Evolutionary conservation across 331 rosid species (phyloP).

Genomic region (Pyrus hybrid): DNA sequence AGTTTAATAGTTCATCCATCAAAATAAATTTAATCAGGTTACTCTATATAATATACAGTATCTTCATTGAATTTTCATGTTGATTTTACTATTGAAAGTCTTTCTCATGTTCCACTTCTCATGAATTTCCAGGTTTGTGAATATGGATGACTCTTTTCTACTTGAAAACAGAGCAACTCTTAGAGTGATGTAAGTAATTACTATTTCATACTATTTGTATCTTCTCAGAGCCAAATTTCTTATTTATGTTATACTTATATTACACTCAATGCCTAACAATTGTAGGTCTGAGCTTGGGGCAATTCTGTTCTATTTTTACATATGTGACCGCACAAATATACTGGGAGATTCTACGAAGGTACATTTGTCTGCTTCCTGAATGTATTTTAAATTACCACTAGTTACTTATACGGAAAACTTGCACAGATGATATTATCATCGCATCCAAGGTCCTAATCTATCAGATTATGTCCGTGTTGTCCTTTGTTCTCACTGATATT

Average conservation of each 20-base stretch:
- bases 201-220: not conserved
- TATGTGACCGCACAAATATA: slow-evolving; percentile 76
- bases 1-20: slow-evolving; percentile 47
- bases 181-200: slow-evolving; percentile 76
- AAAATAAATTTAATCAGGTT: slow-evolving; percentile 79
- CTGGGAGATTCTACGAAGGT: slow-evolving; percentile 83
- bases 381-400: not conserved
- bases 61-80: slow-evolving; percentile 8
- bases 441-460: not conserved
- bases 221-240: not conserved
- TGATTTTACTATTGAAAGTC: slow-evolving; percentile 3
- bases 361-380: slow-evolving; percentile 10
- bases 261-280: not conserved
- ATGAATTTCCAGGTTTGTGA: slow-evolving; percentile 55
- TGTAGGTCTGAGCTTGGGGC: slow-evolving; percentile 81
- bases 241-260: not conserved
- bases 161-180: slow-evolving; percentile 73
- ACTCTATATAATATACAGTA: slow-evolving; percentile 8
- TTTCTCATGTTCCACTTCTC: slow-evolving; percentile 25
- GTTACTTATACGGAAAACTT: not conserved
- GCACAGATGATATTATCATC: not conserved
- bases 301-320: slow-evolving; percentile 74
- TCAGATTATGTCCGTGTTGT: not conserved
- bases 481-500: not conserved
- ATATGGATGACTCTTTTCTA: slow-evolving; percentile 84